A percentile compares a stretch with the other conserved stretches of the same genome.
phyloP scores from a whole-genome alignment of 2,329 filamentous ascomycete species.

The Epichloe festucae region DNA sequence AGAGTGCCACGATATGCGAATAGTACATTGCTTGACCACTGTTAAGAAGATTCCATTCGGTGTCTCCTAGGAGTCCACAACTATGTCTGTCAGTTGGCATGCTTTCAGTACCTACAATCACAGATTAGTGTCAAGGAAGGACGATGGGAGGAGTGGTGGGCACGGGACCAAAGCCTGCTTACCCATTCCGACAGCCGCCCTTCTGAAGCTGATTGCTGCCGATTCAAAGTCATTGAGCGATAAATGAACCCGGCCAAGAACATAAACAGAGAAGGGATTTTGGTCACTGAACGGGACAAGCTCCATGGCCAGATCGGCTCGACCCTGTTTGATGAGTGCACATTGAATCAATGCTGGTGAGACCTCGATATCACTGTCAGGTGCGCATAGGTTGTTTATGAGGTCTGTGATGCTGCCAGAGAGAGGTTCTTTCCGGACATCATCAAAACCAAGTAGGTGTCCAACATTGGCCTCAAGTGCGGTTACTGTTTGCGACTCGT shows the following conservation, averaged over 20 bases:
- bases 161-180: slow-evolving; percentile 25
- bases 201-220: slow-evolving; percentile 67
- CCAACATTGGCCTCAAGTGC: slow-evolving; percentile 47
- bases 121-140: not conserved
- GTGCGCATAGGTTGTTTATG: slow-evolving; percentile 51
- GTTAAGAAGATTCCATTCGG: slow-evolving; percentile 57
- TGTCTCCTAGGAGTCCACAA: slow-evolving; percentile 58
- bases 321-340: slow-evolving; percentile 44
- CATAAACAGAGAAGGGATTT: slow-evolving; percentile 58
- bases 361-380: slow-evolving; percentile 53
- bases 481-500: slow-evolving; percentile 38
- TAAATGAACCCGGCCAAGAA: slow-evolving; percentile 70
- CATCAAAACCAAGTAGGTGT: slow-evolving; percentile 49
- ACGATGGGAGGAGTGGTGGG: not conserved
- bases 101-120: slow-evolving; percentile 28
- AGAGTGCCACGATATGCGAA: slow-evolving; percentile 71
- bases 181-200: slow-evolving; percentile 73
- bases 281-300: slow-evolving; percentile 42
- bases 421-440: slow-evolving; percentile 35
- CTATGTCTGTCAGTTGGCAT: slow-evolving; percentile 40
- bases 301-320: slow-evolving; percentile 46
- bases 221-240: slow-evolving; percentile 59
- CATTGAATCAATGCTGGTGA: slow-evolving; percentile 48
- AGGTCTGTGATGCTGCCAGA: slow-evolving; percentile 52
- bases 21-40: slow-evolving; percentile 75